Evolutionary conservation across 805 yeast species (phyloP).

Genomic region (Ogataea nonfermentans): DNA sequence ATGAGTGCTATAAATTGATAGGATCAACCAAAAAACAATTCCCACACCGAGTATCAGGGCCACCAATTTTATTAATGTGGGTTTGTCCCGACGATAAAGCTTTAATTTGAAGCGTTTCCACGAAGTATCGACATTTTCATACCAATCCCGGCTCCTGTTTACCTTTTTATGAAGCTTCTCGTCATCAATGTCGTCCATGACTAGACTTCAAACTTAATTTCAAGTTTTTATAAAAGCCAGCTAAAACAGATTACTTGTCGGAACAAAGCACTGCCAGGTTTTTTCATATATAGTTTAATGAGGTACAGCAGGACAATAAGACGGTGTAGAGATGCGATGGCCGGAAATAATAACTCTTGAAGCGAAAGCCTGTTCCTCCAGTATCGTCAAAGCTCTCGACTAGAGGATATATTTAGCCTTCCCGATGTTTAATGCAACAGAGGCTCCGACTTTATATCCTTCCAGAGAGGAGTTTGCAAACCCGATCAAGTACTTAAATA

Average conservation of each 20-base stretch:
- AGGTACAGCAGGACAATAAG: conserved; percentile 1
- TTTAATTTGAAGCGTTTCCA: conserved; percentile 13
- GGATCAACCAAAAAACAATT: conserved; percentile 1
- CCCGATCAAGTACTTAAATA: conserved; percentile 49
- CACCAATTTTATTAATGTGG: conserved; percentile 7
- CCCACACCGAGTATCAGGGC: not conserved
- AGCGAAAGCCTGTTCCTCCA: not conserved
- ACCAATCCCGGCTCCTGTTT: conserved; percentile 10
- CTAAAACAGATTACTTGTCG: not conserved
- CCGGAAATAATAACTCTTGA: not conserved
- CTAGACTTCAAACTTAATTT: not conserved
- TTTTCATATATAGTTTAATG: conserved; percentile 1
- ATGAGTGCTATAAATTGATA: not conserved
- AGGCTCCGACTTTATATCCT: conserved; percentile 51
- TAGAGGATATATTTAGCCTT: not conserved
- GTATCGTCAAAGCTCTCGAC: not conserved
- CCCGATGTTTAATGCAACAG: conserved; percentile 26
- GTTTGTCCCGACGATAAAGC: conserved; percentile 11
- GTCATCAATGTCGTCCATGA: conserved; percentile 18
- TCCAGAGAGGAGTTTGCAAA: conserved; percentile 42
- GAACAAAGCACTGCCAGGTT: not conserved
- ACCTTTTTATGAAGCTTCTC: conserved; percentile 22
- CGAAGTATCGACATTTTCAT: conserved; percentile 2
- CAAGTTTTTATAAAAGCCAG: conserved; percentile 6
- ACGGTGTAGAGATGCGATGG: conserved; percentile 4